Conservation (phyloP, 176 grass and related monocot species). For the Oryza rufipogon region DNA sequence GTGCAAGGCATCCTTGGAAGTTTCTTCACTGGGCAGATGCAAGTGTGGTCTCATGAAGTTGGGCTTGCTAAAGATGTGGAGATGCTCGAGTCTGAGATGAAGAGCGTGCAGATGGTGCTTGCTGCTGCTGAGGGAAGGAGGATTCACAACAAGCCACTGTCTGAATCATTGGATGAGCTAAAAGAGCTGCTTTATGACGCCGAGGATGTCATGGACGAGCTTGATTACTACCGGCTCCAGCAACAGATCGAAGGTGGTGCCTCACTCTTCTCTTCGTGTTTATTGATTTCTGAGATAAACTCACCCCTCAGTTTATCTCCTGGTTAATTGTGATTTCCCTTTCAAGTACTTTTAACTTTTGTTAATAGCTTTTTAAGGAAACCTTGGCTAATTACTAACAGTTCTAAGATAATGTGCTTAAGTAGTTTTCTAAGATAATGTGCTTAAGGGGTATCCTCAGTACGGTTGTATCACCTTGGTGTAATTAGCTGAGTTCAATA, state of each 20-base stretch:
- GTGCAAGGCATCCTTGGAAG: background rate
- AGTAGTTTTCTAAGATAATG: too few relatives aligned
- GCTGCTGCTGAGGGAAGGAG: background rate
- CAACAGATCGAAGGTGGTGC: background rate
- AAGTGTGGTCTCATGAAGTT: background rate
- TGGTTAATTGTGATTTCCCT: too few relatives aligned
- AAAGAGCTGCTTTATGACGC: constrained; percentile 3
- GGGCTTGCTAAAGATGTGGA: background rate
- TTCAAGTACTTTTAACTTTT: too few relatives aligned
- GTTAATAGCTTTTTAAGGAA: too few relatives aligned
- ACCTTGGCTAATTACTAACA: background rate
- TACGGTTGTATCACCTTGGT: too few relatives aligned
- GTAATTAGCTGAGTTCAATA: too few relatives aligned
- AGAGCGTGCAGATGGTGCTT: background rate
- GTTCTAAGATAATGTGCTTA: background rate
- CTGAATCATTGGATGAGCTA: background rate
- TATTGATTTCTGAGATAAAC: too few relatives aligned
- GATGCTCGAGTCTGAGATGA: background rate
- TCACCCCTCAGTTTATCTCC: background rate
- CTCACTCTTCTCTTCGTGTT: too few relatives aligned
- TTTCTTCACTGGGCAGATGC: background rate
- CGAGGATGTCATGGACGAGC: constrained; percentile 22
- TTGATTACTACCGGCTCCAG: constrained; percentile 22
- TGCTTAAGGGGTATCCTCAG: too few relatives aligned
- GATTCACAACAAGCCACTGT: background rate